Evolutionary conservation across 257 asterid species (phyloP), one percentile per base, ranked within the genome.

Genomic region (Petunia secreta): DNA sequence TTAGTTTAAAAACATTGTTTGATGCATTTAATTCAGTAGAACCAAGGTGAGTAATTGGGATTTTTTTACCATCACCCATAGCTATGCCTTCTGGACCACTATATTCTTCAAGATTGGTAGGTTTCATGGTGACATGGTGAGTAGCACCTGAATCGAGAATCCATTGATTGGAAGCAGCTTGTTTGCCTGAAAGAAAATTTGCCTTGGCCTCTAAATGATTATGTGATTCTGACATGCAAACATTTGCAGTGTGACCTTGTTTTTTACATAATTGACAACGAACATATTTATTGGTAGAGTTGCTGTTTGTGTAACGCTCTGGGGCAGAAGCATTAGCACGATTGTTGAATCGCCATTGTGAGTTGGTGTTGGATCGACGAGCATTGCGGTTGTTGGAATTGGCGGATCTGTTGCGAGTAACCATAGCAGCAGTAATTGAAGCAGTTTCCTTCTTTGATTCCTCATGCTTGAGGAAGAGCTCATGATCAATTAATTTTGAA

Each of bases 381-480:
- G 46, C 25, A 37, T 4, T 63, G 9, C 16, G 3, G n/a, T 63
- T 63, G n/a, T 11, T 37, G 9, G 25, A 63, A 8, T 36, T 63
- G 15, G 16, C 14, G 69, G 44, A 37, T 63, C 44, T 38, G 1
- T 63, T 14, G 1, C 38, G 48, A 63, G 48, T 38, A 4, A 14
- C 48, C 48, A 38, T 64, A 38, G 34, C 50, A 64, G 1, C 34
- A 64, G 1, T 38, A 3, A 64, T 38, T 38, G 34, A 4, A 3
- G 10, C 1, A 7, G 73, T 13, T 38, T 38, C 34, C 14, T 64
- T 64, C 8, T 64, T 38, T 34, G 39, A 38, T 13, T 64, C 25
- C 50, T 64, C 50, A 64, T 64, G 73, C 39, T 64, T 64, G 50
- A 64, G 73, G 46, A 64, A 64, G 11, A 64, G 11, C 5, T 6